Base-by-base conservation (phyloP, 768 basidiomycete genomes). In the Hericium coralloides region DNA sequence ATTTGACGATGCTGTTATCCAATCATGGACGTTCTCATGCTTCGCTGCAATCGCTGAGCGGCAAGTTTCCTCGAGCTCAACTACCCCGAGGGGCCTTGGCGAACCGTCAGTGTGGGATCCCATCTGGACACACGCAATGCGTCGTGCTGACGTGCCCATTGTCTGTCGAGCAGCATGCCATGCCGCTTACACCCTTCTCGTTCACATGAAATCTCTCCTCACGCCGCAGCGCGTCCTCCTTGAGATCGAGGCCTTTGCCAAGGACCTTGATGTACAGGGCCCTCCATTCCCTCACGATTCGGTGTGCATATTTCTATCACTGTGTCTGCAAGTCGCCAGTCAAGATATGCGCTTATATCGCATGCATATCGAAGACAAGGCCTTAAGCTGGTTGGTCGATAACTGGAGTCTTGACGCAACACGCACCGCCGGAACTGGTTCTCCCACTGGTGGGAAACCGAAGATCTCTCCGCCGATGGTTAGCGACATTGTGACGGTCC, bases 251-350 rank as follows among this genome's bases (percentile, higher is more conserved):
- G 74, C 77, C 0, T 73, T 98, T 49, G 79, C 84, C 1, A 86
- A 85, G 59, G 91, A 95, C 60, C 74, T 99, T 57, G 87, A 92
- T 60, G 79, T 97, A 15, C 95, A 98, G 70, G 95, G 94, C 0
- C 94, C 95, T 2, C 73, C 83, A 14, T 85, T 81, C 64, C 92
- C 94, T 0, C 89, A 80, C 64, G 97, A 99, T 66, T 84, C 95
- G 1, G 92, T 95, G 39, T 97, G 95, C 74, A 74, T 76, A 56
- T 92, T 98, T 66, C 75, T 98, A 49, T 72, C 80, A 5, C 73
- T 79, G 25, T 86, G 83, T 55, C 73, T 98, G 49, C 77, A 74
- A 17, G 74, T 92, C 22, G 85, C 92, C 0, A 83, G 80, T 57
- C 84, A 87, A 65, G 93, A 98, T 65, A 85, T 88, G 57, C 79